phyloP scores from a whole-genome alignment of 108 stramenopile species.

The Cyclotella cryptica region DNA sequence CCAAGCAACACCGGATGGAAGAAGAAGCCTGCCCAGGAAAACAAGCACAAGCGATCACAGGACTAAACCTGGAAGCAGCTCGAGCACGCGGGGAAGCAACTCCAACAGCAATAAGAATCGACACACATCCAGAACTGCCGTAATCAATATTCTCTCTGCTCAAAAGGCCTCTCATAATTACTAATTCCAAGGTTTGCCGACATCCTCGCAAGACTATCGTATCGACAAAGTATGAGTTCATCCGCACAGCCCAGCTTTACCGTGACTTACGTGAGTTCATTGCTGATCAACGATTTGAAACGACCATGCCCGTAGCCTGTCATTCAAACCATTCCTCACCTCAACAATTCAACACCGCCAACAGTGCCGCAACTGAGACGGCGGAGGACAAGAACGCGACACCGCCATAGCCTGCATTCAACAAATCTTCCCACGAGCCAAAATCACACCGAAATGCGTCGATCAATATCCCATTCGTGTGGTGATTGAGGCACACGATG shows the following conservation, averaged over 20 bases:
- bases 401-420: constrained; percentile 40
- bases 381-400: constrained; percentile 51
- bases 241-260: constrained; percentile 15
- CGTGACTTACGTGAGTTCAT: constrained; percentile 36
- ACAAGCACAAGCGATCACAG: too few relatives aligned
- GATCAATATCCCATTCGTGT: constrained; percentile 45
- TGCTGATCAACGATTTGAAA: not conserved
- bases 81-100: too few relatives aligned
- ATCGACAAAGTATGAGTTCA: too few relatives aligned
- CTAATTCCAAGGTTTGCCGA: too few relatives aligned
- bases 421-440: constrained; percentile 30
- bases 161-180: too few relatives aligned
- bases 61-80: too few relatives aligned
- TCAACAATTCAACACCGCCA: not conserved
- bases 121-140: too few relatives aligned
- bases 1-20: too few relatives aligned
- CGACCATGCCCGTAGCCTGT: not conserved
- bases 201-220: too few relatives aligned
- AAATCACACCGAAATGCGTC: constrained; percentile 30
- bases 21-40: too few relatives aligned
- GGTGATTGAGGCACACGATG: constrained; percentile 30
- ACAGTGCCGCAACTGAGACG: constrained; percentile 54
- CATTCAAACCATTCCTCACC: not conserved
- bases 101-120: too few relatives aligned
- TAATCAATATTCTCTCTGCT: too few relatives aligned